phyloP scores from a whole-genome alignment of 78 protist species.

The Protostelium mycophagum region DNA sequence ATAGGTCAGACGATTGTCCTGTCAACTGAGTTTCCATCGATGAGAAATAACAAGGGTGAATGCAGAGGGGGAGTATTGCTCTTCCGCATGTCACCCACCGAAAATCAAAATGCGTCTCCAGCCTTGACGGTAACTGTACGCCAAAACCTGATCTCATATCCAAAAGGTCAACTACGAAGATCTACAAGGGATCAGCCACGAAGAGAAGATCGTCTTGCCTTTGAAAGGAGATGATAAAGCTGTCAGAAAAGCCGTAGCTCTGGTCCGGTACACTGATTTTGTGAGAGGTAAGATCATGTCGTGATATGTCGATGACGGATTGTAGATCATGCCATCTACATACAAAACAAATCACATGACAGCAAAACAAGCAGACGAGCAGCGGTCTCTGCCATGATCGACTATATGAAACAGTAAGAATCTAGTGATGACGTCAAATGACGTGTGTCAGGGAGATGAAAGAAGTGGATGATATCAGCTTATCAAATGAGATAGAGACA shows the following conservation, averaged over 20 bases:
- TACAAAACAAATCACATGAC: background rate
- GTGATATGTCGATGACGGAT: background rate
- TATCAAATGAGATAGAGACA: background rate
- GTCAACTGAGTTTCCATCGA: background rate
- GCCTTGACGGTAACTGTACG: too few relatives aligned
- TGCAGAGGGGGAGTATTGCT: background rate
- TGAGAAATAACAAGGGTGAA: background rate
- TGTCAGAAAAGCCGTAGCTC: background rate
- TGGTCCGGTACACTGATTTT: background rate
- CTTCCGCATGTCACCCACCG: background rate
- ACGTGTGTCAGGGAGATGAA: background rate
- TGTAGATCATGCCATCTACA: background rate
- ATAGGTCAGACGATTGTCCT: background rate
- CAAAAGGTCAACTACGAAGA: background rate
- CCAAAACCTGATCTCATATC: background rate
- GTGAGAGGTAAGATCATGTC: background rate
- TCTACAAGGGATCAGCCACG: background rate
- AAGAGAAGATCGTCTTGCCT: background rate
- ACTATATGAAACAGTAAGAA: background rate
- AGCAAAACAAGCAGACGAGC: background rate
- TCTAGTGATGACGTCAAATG: background rate
- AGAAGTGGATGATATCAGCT: background rate
- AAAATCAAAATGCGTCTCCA: background rate
- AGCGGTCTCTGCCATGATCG: background rate
- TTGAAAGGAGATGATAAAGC: background rate